A percentile compares a stretch with the other conserved stretches of the same genome.
phyloP scores from a whole-genome alignment of 257 asterid genomes.

The Capsicum pubescens region DNA sequence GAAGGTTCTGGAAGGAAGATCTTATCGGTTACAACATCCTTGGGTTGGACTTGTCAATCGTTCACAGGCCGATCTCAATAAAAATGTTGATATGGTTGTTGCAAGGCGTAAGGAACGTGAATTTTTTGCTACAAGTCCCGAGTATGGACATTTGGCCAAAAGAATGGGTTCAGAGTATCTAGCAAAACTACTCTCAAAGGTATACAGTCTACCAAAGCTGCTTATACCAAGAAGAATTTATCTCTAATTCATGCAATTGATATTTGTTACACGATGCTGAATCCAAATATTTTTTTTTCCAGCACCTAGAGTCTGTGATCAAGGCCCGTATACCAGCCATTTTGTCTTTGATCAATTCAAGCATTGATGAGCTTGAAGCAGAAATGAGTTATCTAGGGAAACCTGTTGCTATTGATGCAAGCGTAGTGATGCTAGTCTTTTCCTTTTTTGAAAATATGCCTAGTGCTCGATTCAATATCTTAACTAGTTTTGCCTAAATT shows the following conservation, averaged over 20 bases:
- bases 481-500: constrained; percentile 12
- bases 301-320: constrained; percentile 52
- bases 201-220: background rate
- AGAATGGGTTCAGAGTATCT: constrained; percentile 57
- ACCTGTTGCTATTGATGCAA: constrained; percentile 48
- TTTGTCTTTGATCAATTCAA: constrained; percentile 43
- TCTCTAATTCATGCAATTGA: constrained; percentile 5
- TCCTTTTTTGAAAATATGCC: background rate
- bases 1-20: constrained; percentile 58
- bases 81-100: constrained; percentile 43
- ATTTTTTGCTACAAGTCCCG: constrained; percentile 49
- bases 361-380: constrained; percentile 49
- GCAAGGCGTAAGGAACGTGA: constrained; percentile 50
- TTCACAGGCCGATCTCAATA: constrained; percentile 55
- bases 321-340: constrained; percentile 50
- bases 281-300: constrained; percentile 30
- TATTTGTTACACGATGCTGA: constrained; percentile 5
- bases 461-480: background rate
- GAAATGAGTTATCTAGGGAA: constrained; percentile 49
- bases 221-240: constrained; percentile 2
- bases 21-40: constrained; percentile 50
- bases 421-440: constrained; percentile 38
- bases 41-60: constrained; percentile 63
- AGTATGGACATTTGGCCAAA: constrained; percentile 47
- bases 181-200: constrained; percentile 52